phyloP scores from a whole-genome alignment of 192 early-diverging fungal species.

The Backusella westeae region DNA sequence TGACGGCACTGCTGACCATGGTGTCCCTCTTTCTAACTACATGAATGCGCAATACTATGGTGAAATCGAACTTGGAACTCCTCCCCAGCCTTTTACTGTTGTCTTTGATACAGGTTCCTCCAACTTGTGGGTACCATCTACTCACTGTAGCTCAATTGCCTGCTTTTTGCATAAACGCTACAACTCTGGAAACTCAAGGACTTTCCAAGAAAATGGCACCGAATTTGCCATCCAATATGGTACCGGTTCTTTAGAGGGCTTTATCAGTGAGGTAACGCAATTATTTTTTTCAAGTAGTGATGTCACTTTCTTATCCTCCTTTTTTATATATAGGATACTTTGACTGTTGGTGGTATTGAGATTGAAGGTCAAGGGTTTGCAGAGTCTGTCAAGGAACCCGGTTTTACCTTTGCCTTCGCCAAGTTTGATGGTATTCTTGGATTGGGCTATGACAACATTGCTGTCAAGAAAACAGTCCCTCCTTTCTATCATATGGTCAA shows the following conservation, averaged over 20 bases:
- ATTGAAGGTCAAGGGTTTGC: slow-evolving; percentile 84
- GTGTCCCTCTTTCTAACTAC: slow-evolving; percentile 85
- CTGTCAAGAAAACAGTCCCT: slow-evolving; percentile 87
- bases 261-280: slow-evolving; percentile 71
- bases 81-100: slow-evolving; percentile 88
- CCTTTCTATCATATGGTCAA: slow-evolving; percentile 95
- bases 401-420: slow-evolving; percentile 91
- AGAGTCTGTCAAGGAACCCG: slow-evolving; percentile 95
- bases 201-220: slow-evolving; percentile 89
- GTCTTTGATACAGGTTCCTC: slow-evolving; percentile 94
- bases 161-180: slow-evolving; percentile 92
- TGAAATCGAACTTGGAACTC: slow-evolving; percentile 82
- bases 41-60: slow-evolving; percentile 98
- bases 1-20: slow-evolving; percentile 57
- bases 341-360: slow-evolving; percentile 70
- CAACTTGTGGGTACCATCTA: slow-evolving; percentile 97
- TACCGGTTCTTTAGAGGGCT: slow-evolving; percentile 91
- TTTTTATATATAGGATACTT: slow-evolving; percentile 54
- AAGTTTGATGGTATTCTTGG: slow-evolving; percentile 98
- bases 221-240: slow-evolving; percentile 95
- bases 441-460: slow-evolving; percentile 86
- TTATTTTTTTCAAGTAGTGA: neutral
- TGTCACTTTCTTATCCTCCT: slow-evolving; percentile 6
- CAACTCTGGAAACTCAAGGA: slow-evolving; percentile 75
- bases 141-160: slow-evolving; percentile 90